Evolutionary conservation across 1,139 yeast genomes (phyloP).

Genomic region (Keqinozyma sinolaborantium): DNA sequence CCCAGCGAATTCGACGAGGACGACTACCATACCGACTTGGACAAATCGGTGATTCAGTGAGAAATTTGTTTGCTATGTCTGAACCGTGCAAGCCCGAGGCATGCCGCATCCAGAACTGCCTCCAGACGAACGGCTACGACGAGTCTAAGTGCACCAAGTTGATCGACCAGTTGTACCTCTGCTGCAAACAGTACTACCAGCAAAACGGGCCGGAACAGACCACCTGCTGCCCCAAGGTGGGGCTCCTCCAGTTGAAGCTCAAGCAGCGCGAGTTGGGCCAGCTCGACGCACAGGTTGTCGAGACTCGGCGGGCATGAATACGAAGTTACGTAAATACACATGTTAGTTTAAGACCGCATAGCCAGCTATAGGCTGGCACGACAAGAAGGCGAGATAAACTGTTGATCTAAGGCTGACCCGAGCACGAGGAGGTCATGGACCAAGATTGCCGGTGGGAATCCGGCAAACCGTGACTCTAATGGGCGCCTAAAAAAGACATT

Average conservation of each 20-base stretch:
- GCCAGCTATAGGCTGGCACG: constrained; percentile 54
- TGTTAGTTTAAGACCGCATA: constrained; percentile 62
- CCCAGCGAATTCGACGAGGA: constrained; percentile 50
- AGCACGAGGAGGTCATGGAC: constrained; percentile 67
- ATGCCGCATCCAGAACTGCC: constrained; percentile 67
- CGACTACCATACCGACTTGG: constrained; percentile 45
- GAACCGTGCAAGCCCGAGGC: constrained; percentile 67
- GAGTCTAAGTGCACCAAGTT: constrained; percentile 59
- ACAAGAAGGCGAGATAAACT: constrained; percentile 59
- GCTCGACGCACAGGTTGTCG: constrained; percentile 49
- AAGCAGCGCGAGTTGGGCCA: constrained; percentile 52
- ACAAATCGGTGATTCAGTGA: constrained; percentile 13
- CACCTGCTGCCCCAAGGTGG: constrained; percentile 65
- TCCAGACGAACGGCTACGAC: constrained; percentile 49
- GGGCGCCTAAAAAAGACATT: constrained; percentile 91
- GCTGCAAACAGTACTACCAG: constrained; percentile 56
- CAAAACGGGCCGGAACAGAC: constrained; percentile 50
- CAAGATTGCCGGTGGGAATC: constrained; percentile 45
- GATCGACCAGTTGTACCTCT: constrained; percentile 57
- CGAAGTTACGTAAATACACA: constrained; percentile 3
- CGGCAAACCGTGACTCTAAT: constrained; percentile 82
- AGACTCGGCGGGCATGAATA: constrained; percentile 10
- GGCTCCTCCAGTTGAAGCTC: constrained; percentile 51
- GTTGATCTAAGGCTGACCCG: constrained; percentile 84
- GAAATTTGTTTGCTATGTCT: constrained; percentile 4